phyloP scores from a whole-genome alignment of 108 stramenopile species.

The Skeletonema tropicum region DNA sequence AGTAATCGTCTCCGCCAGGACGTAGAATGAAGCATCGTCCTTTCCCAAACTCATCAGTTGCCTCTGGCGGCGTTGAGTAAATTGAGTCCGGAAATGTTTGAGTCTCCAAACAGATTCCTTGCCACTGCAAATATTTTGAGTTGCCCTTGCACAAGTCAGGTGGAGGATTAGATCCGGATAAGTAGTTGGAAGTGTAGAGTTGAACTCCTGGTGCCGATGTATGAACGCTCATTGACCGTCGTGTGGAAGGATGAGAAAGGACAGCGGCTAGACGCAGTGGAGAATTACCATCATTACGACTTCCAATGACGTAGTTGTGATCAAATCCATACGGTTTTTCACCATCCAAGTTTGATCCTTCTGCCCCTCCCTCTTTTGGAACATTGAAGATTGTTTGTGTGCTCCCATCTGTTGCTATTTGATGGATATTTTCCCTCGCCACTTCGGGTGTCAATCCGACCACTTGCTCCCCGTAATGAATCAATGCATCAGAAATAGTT shows the following conservation, averaged over 20 bases:
- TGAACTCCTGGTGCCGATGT: slow-evolving; percentile 89
- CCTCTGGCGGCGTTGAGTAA: slow-evolving; percentile 8
- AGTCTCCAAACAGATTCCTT: slow-evolving; percentile 86
- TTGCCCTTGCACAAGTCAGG: slow-evolving; percentile 49
- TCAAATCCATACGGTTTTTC: slow-evolving; percentile 72
- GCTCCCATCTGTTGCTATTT: not conserved
- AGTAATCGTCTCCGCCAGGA: slow-evolving; percentile 55
- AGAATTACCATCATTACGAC: slow-evolving; percentile 24
- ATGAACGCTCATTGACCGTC: slow-evolving; percentile 53
- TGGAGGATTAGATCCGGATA: slow-evolving; percentile 44
- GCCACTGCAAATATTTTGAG: slow-evolving; percentile 59
- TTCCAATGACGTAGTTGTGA: slow-evolving; percentile 78
- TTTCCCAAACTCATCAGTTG: slow-evolving; percentile 49
- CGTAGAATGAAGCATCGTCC: slow-evolving; percentile 71
- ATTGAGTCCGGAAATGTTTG: slow-evolving; percentile 87
- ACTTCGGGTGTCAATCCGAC: slow-evolving; percentile 29
- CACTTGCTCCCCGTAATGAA: slow-evolving; percentile 38
- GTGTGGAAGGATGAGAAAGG: slow-evolving; percentile 40
- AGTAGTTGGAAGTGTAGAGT: slow-evolving; percentile 85
- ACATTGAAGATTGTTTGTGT: slow-evolving; percentile 16
- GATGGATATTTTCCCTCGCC: slow-evolving; percentile 23
- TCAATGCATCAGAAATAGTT: slow-evolving; percentile 53
- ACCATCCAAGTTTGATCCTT: slow-evolving; percentile 22
- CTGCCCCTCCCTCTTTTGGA: slow-evolving; percentile 5
- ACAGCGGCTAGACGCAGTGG: slow-evolving; percentile 27